A percentile compares a stretch with the other conserved stretches of the same genome.
Evolutionary conservation across 306 rosid genomes (phyloP).

Genomic region (Lathyrus tuberosus): DNA sequence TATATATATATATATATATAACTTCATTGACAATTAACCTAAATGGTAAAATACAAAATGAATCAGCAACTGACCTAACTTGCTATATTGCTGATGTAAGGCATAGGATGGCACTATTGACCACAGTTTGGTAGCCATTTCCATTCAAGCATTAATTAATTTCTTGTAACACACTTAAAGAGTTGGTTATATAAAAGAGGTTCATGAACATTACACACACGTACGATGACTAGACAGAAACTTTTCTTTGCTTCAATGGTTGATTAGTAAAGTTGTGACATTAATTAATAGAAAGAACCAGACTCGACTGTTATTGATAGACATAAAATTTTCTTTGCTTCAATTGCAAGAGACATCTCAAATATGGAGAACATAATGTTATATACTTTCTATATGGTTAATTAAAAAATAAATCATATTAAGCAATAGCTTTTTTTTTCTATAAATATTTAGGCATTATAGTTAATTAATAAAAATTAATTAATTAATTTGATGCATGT

Average conservation of each 20-base stretch:
- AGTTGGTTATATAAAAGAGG: slow-evolving; percentile 10
- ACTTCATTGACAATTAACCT: neutral
- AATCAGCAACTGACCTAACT: neutral
- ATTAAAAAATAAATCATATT: too few relatives aligned
- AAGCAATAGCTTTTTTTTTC: too few relatives aligned
- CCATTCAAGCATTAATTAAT: slow-evolving; percentile 31
- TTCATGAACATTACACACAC: slow-evolving; percentile 34
- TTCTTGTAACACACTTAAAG: slow-evolving; percentile 31
- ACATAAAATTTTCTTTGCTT: neutral
- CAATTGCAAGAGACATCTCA: neutral
- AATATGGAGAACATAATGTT: too few relatives aligned
- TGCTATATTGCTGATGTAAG: neutral
- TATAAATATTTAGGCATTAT: too few relatives aligned
- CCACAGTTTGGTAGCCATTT: slow-evolving; percentile 38
- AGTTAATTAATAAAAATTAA: neutral
- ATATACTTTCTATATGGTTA: too few relatives aligned
- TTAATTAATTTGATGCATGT: slow-evolving; percentile 35
- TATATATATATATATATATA: too few relatives aligned
- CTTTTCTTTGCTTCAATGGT: neutral
- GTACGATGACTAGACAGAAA: neutral
- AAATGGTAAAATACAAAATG: neutral
- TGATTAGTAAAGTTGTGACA: neutral
- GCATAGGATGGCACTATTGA: slow-evolving; percentile 20
- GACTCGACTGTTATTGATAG: neutral
- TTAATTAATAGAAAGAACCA: neutral